phyloP scores from a whole-genome alignment of 805 yeast species.

The Clavispora santaluciae region DNA sequence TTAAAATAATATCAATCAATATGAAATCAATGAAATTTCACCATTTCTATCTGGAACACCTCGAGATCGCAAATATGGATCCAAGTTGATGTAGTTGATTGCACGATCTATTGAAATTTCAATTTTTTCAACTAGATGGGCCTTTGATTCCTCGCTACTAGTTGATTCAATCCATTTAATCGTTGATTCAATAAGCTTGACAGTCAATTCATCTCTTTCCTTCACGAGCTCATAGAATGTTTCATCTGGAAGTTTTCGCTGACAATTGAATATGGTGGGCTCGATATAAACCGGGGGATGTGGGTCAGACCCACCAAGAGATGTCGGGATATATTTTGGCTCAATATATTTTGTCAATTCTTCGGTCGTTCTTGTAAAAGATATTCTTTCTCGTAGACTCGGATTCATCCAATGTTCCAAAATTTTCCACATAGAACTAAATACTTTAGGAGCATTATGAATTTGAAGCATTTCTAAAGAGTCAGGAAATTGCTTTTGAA shows the following conservation, averaged over 20 bases:
- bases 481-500: conserved; percentile 10
- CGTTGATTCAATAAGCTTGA: conserved; percentile 10
- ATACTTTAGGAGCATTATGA: conserved; percentile 12
- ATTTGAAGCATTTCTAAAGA: conserved; percentile 7
- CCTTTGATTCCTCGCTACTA: conserved; percentile 4
- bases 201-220: conserved; percentile 11
- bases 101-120: conserved; percentile 6
- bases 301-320: conserved; percentile 10
- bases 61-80: conserved; percentile 10
- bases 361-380: conserved; percentile 5
- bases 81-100: conserved; percentile 7
- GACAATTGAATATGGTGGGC: conserved; percentile 5
- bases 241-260: conserved; percentile 8
- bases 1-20: too few species aligned
- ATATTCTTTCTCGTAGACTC: conserved; percentile 5
- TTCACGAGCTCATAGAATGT: conserved; percentile 4
- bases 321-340: conserved; percentile 5
- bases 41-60: conserved; percentile 11
- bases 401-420: conserved; percentile 11
- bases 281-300: conserved; percentile 6
- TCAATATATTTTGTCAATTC: conserved; percentile 7
- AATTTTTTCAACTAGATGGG: conserved; percentile 6
- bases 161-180: conserved; percentile 11
- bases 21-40: conserved; percentile 2
- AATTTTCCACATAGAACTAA: conserved; percentile 10